phyloP scores from a whole-genome alignment of 257 asterid genomes.

The Scutellaria galericulata region DNA sequence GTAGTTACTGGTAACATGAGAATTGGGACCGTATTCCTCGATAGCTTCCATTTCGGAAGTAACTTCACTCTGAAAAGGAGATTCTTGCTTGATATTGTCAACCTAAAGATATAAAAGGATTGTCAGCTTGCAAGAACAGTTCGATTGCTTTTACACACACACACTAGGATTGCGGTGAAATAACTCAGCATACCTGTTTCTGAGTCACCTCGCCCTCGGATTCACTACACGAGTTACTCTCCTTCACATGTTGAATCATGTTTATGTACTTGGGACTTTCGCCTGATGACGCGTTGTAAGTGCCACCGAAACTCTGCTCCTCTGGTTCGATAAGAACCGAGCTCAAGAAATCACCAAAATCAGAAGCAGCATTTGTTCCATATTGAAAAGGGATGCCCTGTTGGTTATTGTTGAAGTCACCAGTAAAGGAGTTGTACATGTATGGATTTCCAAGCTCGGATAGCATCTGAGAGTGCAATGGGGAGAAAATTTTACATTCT shows the following conservation, averaged over 20 bases:
- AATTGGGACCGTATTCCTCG: conserved; percentile 25
- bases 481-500: conserved; percentile 71
- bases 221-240: conserved; percentile 55
- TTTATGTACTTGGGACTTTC: conserved; percentile 24
- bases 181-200: conserved; percentile 49
- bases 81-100: conserved; percentile 48
- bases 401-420: conserved; percentile 39
- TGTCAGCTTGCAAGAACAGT: background rate
- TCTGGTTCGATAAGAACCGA: conserved; percentile 57
- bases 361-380: conserved; percentile 64
- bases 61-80: conserved; percentile 46
- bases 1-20: conserved; percentile 30
- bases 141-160: background rate
- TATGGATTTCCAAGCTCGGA: conserved; percentile 59
- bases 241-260: conserved; percentile 21
- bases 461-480: conserved; percentile 73
- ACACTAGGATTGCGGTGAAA: conserved; percentile 1
- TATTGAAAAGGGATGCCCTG: conserved; percentile 46
- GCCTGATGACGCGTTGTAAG: conserved; percentile 25
- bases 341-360: conserved; percentile 60
- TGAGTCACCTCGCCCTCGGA: conserved; percentile 69
- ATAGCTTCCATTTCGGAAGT: conserved; percentile 30
- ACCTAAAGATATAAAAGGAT: conserved; percentile 38
- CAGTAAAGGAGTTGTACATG: conserved; percentile 37
- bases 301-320: conserved; percentile 45